A percentile compares a stretch with the other conserved stretches of the same genome.
phyloP scores from a whole-genome alignment of 805 yeast species.

The Candida piceae region DNA sequence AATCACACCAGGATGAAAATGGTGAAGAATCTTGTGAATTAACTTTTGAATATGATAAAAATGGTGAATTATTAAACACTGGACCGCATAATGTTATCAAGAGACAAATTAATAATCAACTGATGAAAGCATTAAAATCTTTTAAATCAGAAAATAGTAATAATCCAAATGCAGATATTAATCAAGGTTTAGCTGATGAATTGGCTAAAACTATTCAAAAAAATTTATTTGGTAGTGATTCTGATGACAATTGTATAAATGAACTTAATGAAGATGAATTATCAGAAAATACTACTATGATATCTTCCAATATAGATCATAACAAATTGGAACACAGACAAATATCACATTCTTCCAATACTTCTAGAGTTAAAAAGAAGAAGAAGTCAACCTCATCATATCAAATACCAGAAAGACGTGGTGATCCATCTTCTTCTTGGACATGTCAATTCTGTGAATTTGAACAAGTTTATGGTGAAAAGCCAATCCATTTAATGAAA shows the following conservation, averaged over 20 bases:
- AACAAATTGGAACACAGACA: too few species aligned
- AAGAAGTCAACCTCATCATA: conserved; percentile 11
- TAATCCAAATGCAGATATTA: neutral
- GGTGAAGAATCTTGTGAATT: conserved; percentile 12
- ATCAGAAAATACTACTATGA: neutral
- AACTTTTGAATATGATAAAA: conserved; percentile 19
- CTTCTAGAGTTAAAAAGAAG: conserved; percentile 7
- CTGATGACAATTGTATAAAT: neutral
- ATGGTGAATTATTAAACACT: conserved; percentile 17
- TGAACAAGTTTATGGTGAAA: conserved; percentile 41
- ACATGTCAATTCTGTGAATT: conserved; percentile 46
- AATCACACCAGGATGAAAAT: neutral
- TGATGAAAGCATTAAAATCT: conserved; percentile 20
- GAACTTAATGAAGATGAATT: neutral
- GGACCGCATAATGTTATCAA: conserved; percentile 15
- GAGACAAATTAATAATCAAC: conserved; percentile 16
- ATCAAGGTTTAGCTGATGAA: conserved; percentile 1
- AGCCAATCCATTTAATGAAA: conserved; percentile 40
- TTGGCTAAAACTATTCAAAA: conserved; percentile 1
- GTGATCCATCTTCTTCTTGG: conserved; percentile 20
- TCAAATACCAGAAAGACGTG: conserved; percentile 5
- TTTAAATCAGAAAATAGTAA: conserved; percentile 15
- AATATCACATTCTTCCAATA: too few species aligned
- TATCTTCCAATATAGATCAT: neutral
- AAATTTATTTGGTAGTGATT: neutral